phyloP scores from a whole-genome alignment of 1,284 basidiomycete genomes.

The Pseudozyma sp. region DNA sequence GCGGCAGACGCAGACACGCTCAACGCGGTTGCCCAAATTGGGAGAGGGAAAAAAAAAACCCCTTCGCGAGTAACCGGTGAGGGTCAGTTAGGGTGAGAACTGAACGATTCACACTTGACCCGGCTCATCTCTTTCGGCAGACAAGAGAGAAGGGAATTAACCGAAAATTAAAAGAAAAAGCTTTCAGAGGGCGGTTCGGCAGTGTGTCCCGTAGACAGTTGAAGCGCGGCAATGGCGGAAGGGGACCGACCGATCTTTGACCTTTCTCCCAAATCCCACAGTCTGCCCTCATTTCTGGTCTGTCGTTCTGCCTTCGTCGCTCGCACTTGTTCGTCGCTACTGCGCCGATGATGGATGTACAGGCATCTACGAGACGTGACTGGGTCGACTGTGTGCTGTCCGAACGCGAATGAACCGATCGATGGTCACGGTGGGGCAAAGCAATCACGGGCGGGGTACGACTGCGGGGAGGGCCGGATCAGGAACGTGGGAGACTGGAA shows the following conservation, averaged over 20 bases:
- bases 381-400: neutral
- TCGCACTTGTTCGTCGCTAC: too few species aligned
- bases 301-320: neutral
- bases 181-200: neutral
- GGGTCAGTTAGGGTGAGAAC: neutral
- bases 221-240: conserved; percentile 1
- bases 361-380: too few species aligned
- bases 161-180: neutral
- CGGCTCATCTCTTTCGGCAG: neutral
- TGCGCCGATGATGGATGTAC: too few species aligned
- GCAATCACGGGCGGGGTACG: neutral
- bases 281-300: neutral
- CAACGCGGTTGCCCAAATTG: neutral
- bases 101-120: neutral
- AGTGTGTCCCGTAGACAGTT: neutral
- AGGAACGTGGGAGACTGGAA: conserved; percentile 13
- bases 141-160: conserved; percentile 6
- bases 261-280: neutral
- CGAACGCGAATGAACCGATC: neutral
- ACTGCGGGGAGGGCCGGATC: conserved; percentile 2
- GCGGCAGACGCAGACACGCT: neutral
- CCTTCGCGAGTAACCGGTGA: too few species aligned
- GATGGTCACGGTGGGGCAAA: conserved; percentile 13
- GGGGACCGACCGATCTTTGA: conserved; percentile 1
- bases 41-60: conserved; percentile 3